Conservation (phyloP, 345 rosid species). For the thale cress (Arabidopsis thaliana) region DNA sequence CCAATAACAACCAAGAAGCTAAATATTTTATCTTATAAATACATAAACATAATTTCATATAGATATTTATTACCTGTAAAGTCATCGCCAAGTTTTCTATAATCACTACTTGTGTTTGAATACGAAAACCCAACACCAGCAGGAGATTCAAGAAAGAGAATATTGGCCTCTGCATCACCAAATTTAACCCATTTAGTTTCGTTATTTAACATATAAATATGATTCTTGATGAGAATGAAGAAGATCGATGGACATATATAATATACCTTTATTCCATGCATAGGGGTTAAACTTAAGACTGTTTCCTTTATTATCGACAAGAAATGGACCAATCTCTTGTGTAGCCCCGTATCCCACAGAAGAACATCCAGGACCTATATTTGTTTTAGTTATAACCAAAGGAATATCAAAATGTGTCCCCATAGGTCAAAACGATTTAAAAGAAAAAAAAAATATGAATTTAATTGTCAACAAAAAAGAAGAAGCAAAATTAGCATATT, state of each 20-base stretch:
- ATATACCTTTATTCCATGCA: conserved; percentile 84
- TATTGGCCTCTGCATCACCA: conserved; percentile 74
- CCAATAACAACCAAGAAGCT: background rate
- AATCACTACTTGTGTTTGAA: conserved; percentile 71
- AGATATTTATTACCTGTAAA: conserved; percentile 57
- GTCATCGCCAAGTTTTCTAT: conserved; percentile 62
- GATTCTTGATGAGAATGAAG: too few species aligned
- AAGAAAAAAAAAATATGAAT: background rate
- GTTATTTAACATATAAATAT: background rate
- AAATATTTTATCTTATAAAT: background rate
- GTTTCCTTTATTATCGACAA: conserved; percentile 69
- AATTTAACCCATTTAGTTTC: conserved; percentile 8
- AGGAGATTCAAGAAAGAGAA: conserved; percentile 89
- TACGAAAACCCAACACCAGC: conserved; percentile 92
- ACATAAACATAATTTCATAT: background rate
- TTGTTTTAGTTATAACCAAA: background rate
- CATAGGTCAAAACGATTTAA: conserved; percentile 32
- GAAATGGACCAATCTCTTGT: conserved; percentile 96
- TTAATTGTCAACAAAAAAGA: background rate
- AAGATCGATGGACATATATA: background rate
- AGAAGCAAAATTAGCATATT: background rate
- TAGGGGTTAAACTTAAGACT: conserved; percentile 66
- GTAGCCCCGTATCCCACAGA: conserved; percentile 97
- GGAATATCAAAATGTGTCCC: background rate
- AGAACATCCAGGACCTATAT: conserved; percentile 94